phyloP scores from a whole-genome alignment of 495 filamentous ascomycete genomes.

The Antarctomyces pellizariae region DNA sequence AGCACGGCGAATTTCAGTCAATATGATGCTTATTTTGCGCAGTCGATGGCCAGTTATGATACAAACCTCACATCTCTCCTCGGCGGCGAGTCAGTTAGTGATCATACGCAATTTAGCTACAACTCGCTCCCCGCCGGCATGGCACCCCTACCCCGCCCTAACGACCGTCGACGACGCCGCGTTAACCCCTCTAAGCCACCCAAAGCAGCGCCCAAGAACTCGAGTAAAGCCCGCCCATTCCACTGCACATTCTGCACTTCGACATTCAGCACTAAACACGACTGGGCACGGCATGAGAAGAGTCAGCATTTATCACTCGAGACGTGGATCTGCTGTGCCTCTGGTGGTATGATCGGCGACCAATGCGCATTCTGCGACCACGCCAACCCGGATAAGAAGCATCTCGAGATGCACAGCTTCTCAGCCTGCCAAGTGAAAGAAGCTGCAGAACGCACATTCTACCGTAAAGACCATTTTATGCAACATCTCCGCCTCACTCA shows the following conservation, averaged over 20 bases:
- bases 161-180: slow-evolving; percentile 49
- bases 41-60: slow-evolving; percentile 48
- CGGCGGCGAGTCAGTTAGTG: too few species aligned
- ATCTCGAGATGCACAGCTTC: slow-evolving; percentile 51
- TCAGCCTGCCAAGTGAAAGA: slow-evolving; percentile 41
- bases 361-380: slow-evolving; percentile 46
- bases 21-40: slow-evolving; percentile 26
- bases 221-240: slow-evolving; percentile 18
- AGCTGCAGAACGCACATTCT: slow-evolving; percentile 45
- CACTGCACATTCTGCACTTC: slow-evolving; percentile 73
- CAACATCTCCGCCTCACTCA: slow-evolving; percentile 69
- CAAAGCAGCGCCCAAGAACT: slow-evolving; percentile 15
- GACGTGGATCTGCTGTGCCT: slow-evolving; percentile 56
- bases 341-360: slow-evolving; percentile 29
- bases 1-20: slow-evolving; percentile 18
- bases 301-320: slow-evolving; percentile 56
- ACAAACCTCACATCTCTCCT: too few species aligned
- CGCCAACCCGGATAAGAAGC: slow-evolving; percentile 29
- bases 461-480: slow-evolving; percentile 61
- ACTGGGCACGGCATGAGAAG: slow-evolving; percentile 71
- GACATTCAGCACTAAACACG: slow-evolving; percentile 61
- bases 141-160: slow-evolving; percentile 42
- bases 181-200: slow-evolving; percentile 25
- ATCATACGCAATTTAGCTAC: slow-evolving; percentile 38
- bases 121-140: slow-evolving; percentile 51